phyloP scores from a whole-genome alignment of 192 early-diverging fungal genomes.

The Coemansia asiatica region DNA sequence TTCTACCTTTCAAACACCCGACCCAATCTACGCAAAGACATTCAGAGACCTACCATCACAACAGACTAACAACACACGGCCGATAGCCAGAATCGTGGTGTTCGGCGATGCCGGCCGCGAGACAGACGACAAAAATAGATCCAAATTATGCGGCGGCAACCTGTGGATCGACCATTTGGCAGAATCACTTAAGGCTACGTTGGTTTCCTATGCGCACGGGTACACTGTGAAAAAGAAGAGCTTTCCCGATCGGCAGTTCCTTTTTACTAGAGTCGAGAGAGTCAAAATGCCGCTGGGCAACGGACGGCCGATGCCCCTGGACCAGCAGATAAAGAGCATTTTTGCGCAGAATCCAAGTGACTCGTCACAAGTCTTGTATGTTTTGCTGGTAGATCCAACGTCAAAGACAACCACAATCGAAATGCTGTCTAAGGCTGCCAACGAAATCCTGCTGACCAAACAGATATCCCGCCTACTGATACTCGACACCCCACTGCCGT shows the following conservation, averaged over 20 bases:
- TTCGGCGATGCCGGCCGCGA: slow-evolving; percentile 27
- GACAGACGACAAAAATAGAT: slow-evolving; percentile 13
- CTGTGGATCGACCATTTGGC: slow-evolving; percentile 39
- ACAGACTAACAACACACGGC: slow-evolving; percentile 6
- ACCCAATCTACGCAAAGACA: slow-evolving; percentile 17
- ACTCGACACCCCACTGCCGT: slow-evolving; percentile 12
- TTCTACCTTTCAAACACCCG: slow-evolving; percentile 4
- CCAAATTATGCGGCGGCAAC: slow-evolving; percentile 31
- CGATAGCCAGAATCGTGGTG: slow-evolving; percentile 21
- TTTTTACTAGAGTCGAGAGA: slow-evolving; percentile 6
- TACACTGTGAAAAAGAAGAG: slow-evolving; percentile 14
- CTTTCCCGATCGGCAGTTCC: background rate
- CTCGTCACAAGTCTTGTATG: background rate
- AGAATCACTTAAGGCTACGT: slow-evolving; percentile 23
- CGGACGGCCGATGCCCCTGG: slow-evolving; percentile 3
- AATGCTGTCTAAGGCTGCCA: slow-evolving; percentile 11
- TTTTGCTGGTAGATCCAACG: slow-evolving; percentile 14
- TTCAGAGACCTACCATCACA: background rate
- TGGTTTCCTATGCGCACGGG: slow-evolving; percentile 24
- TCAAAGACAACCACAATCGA: background rate
- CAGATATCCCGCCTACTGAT: slow-evolving; percentile 5
- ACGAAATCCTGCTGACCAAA: slow-evolving; percentile 15
- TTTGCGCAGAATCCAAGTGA: background rate
- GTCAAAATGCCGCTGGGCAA: slow-evolving; percentile 11
- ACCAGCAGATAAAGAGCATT: background rate